These are phyloP conservation scores for Coemansia sp. DNA, from an alignment of 192 early-diverging fungal species.

Conservation along the genomic window DNA sequence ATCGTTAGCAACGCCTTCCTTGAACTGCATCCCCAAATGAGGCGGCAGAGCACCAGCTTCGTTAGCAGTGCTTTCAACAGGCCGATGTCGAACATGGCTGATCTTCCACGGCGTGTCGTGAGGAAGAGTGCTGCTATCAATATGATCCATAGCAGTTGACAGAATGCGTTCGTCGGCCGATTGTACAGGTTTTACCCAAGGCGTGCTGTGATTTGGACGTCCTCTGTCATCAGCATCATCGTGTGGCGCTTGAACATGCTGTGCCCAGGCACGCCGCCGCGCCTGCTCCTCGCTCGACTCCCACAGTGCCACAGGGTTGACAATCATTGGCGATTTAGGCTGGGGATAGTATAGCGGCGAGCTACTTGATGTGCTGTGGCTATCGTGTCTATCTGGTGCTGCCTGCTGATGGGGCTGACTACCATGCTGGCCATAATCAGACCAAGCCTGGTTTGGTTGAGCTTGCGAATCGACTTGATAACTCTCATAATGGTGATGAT, in stretches of 20 bases:
- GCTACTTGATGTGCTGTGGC: conserved; percentile 19
- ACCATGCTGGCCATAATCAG: neutral
- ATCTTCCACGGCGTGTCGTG: conserved; percentile 52
- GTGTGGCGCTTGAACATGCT: conserved; percentile 19
- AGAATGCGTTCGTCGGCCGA: conserved; percentile 14
- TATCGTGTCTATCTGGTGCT: conserved; percentile 5
- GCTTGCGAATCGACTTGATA: neutral
- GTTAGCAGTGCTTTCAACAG: neutral
- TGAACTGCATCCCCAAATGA: conserved; percentile 44
- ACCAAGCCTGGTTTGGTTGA: neutral
- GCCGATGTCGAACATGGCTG: conserved; percentile 52
- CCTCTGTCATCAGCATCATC: neutral
- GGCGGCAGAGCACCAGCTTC: conserved; percentile 9
- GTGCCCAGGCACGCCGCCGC: conserved; percentile 46
- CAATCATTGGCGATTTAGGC: conserved; percentile 48
- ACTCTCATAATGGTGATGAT: neutral
- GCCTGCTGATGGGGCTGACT: conserved; percentile 6
- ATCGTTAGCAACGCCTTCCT: conserved; percentile 51
- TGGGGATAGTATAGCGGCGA: conserved; percentile 50
- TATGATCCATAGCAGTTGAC: conserved; percentile 33
- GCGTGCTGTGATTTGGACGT: neutral
- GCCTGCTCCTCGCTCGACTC: conserved; percentile 51
- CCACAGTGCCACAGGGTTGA: conserved; percentile 56
- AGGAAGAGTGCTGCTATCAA: conserved; percentile 51
- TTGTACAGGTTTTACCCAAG: neutral